phyloP scores from a whole-genome alignment of 2,329 filamentous ascomycete species.

The Scorias spongiosa region DNA sequence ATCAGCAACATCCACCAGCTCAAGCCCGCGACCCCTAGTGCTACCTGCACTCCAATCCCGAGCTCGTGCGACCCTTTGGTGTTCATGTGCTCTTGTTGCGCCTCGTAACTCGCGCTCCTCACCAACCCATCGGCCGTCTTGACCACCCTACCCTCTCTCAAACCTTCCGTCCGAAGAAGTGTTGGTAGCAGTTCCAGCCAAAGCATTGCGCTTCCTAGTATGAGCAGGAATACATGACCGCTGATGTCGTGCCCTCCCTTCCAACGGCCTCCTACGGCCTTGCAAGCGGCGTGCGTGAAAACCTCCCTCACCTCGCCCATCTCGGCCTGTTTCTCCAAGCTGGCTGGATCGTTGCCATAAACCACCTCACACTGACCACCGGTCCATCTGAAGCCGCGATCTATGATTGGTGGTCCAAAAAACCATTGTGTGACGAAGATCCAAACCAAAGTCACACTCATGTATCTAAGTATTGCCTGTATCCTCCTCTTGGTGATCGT shows the following conservation, averaged over 20 bases:
- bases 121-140: constrained; percentile 51
- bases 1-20: constrained; percentile 95
- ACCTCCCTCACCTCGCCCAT: constrained; percentile 33
- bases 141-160: constrained; percentile 49
- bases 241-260: constrained; percentile 91
- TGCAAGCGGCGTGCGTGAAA: constrained; percentile 66
- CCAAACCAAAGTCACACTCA: constrained; percentile 62
- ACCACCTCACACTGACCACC: constrained; percentile 66
- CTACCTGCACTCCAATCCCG: constrained; percentile 37
- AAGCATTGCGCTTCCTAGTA: constrained; percentile 67
- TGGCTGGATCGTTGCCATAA: constrained; percentile 9
- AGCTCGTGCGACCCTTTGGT: constrained; percentile 19
- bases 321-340: constrained; percentile 6
- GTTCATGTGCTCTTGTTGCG: constrained; percentile 29
- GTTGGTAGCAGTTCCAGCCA: constrained; percentile 61
- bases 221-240: constrained; percentile 85
- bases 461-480: constrained; percentile 54
- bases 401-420: constrained; percentile 80
- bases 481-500: constrained; percentile 31
- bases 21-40: constrained; percentile 46
- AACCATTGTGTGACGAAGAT: constrained; percentile 88
- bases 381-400: constrained; percentile 75
- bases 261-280: constrained; percentile 69
- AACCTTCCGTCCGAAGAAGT: constrained; percentile 33
- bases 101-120: constrained; percentile 26